These are phyloP conservation scores for Talaromyces thailandensis DNA, from an alignment of 495 filamentous ascomycete genomes.

Conservation along the genomic window DNA sequence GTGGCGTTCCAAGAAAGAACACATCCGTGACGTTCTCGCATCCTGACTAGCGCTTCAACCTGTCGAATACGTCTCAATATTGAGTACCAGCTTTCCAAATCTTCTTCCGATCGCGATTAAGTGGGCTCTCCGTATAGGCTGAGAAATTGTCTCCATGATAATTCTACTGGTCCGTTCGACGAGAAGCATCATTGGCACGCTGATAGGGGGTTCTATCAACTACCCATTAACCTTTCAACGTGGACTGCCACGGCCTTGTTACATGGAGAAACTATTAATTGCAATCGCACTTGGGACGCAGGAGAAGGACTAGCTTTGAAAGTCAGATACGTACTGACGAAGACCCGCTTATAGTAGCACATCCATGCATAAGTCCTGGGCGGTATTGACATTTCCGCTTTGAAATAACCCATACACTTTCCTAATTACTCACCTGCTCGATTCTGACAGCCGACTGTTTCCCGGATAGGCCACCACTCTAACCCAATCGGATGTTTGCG, in stretches of 20 bases:
- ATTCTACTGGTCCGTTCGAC: background rate
- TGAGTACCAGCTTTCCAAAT: background rate
- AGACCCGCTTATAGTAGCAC: conserved; percentile 1
- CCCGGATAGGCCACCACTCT: conserved; percentile 1
- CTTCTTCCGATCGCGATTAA: background rate
- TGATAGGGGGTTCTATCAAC: background rate
- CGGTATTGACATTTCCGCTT: background rate
- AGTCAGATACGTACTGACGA: background rate
- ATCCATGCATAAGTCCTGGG: background rate
- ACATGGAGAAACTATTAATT: conserved; percentile 1
- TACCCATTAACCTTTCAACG: background rate
- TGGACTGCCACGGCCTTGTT: background rate
- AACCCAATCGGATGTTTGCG: conserved; percentile 2
- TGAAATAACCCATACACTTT: background rate
- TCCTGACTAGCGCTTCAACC: background rate
- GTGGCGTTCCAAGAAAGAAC: background rate
- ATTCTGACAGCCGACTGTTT: background rate
- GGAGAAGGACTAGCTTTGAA: background rate
- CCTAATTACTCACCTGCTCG: conserved; percentile 5
- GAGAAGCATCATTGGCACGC: background rate
- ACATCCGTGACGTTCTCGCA: background rate
- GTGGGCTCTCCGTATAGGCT: background rate
- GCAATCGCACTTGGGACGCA: background rate
- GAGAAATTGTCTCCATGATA: background rate
- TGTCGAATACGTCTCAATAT: background rate